Conservation (phyloP, 306 rosid genomes). For the Oxytropis ochrocephala region DNA sequence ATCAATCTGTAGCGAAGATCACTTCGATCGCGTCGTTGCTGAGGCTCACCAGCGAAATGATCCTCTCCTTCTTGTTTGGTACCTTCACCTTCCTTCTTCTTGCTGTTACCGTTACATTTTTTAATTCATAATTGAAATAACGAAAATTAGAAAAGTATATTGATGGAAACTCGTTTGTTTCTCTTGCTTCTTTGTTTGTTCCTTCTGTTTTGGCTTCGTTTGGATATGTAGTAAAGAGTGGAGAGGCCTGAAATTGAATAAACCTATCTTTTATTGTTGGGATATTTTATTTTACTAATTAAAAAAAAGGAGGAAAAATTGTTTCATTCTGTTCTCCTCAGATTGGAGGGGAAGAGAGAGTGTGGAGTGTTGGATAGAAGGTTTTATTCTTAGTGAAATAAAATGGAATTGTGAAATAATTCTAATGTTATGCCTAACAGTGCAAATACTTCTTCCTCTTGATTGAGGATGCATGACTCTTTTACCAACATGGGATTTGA, state of each 20-base stretch:
- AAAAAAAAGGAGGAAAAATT: too few relatives aligned
- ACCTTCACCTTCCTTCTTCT: background rate
- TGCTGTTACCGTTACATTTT: background rate
- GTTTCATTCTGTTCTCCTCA: background rate
- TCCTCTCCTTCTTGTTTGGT: slow-evolving; percentile 14
- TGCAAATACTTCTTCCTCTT: background rate
- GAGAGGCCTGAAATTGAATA: background rate
- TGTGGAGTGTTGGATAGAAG: background rate
- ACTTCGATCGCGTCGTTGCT: slow-evolving; percentile 8
- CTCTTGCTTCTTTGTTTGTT: background rate
- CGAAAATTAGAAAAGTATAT: background rate
- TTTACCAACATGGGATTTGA: slow-evolving; percentile 21
- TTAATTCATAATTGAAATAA: background rate
- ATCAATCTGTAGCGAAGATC: background rate
- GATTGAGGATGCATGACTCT: background rate
- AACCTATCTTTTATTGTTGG: background rate
- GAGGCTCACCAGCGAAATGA: background rate
- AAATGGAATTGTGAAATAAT: too few relatives aligned
- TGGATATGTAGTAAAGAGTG: background rate
- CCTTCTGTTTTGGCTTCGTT: background rate
- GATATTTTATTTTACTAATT: too few relatives aligned
- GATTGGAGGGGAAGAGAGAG: background rate
- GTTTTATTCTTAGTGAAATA: background rate
- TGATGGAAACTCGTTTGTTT: background rate
- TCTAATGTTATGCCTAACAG: background rate